Base-by-base conservation (phyloP, 2,329 filamentous ascomycete species). In the Diaporthe australafricana region DNA sequence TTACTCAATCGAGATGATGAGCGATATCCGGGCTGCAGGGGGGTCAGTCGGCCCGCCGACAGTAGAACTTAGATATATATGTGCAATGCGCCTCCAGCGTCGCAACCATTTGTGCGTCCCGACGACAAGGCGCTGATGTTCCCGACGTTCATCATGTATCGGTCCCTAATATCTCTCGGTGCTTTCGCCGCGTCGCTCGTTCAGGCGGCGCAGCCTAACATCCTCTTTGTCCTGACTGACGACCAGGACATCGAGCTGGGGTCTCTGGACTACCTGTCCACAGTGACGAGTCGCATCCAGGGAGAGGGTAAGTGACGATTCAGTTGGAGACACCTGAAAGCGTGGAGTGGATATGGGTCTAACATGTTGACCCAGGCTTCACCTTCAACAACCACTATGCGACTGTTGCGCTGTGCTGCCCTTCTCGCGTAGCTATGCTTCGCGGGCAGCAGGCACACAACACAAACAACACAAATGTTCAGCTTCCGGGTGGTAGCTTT, bases 391-490 rank as follows among this genome's bases (percentile, higher is more conserved):
- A 86, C 53, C 90, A 92, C 77, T 91, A 87, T 72, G 90, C 89
- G 72, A 90, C 89, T 0, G 88, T 89, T 3, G 84, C 90, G 0
- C 78, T 91, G 17, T 92, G 90, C 78, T 92, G 90, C 76, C 90
- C 90, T 0, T 89, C 89, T 0, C 81, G 90, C 38, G 90, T 91
- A 3, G 89, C 85, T 25, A 78, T 91, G 27, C 89, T 87, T 86
- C 91, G 89, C 0, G 90, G 90, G 8, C 87, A 86, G 75, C 87
- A 89, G 68, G 88, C 89, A 0, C 90, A 92, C 75, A 91, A 91
- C 74, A 91, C 89, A 1, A 93, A 93, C 75, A 90, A 93, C 1
- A 93, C 92, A 0, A 83, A 87, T 57, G 84, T 88, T 0, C 75
- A 63, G 38, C 83, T 88, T 20, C 90, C 90, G 3, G 88, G 90